phyloP scores from a whole-genome alignment of 768 basidiomycete genomes.

The Suillus fuscotomentosus region DNA sequence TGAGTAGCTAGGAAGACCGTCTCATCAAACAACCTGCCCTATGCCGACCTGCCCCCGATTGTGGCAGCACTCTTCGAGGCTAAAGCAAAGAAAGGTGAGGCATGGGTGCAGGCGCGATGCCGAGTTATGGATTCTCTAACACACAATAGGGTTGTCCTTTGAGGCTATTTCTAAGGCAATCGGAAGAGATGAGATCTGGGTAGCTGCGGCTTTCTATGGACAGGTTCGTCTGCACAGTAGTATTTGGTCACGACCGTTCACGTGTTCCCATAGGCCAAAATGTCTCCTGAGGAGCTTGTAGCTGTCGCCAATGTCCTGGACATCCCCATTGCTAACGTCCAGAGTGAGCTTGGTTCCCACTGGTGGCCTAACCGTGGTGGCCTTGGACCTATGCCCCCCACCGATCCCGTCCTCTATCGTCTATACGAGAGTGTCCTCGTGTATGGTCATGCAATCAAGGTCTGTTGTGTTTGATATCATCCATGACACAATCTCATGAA shows the following conservation, averaged over 20 bases:
- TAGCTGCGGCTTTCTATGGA: conserved; percentile 79
- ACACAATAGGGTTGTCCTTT: conserved; percentile 57
- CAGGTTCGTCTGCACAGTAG: conserved; percentile 45
- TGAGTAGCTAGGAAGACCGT: conserved; percentile 32
- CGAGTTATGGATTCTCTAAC: neutral
- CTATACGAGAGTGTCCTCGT: conserved; percentile 79
- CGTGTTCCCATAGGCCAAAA: conserved; percentile 54
- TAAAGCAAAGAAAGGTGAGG: conserved; percentile 61
- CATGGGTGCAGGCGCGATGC: neutral
- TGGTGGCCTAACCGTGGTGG: conserved; percentile 77
- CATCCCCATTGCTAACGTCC: conserved; percentile 37
- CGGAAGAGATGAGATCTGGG: conserved; percentile 77
- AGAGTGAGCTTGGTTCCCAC: conserved; percentile 51
- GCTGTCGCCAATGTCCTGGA: conserved; percentile 51
- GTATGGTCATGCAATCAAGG: conserved; percentile 80
- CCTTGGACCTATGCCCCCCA: conserved; percentile 68
- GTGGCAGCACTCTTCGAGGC: conserved; percentile 55
- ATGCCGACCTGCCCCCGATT: conserved; percentile 52
- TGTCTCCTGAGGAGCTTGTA: conserved; percentile 55
- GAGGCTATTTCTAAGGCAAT: conserved; percentile 65
- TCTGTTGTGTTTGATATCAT: conserved; percentile 23
- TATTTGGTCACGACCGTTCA: conserved; percentile 1
- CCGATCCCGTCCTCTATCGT: conserved; percentile 79
- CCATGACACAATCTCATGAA: neutral
- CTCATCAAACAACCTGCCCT: conserved; percentile 42